Evolutionary conservation across 768 basidiomycete genomes (phyloP), one percentile per base, ranked within the genome.

Genomic region (Lanmaoa pseudosensibilis): DNA sequence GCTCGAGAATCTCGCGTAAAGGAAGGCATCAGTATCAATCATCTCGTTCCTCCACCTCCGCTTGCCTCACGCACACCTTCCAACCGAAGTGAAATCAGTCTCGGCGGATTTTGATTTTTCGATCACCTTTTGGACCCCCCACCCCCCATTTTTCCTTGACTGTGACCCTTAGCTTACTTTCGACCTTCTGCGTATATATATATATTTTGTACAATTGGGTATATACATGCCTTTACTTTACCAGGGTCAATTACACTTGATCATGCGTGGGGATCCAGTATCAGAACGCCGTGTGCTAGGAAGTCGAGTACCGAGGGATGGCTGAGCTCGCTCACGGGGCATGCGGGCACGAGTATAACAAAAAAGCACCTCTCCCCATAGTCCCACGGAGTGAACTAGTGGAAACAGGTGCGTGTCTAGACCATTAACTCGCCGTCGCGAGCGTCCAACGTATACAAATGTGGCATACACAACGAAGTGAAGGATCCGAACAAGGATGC

Each of bases 1-100:
- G 83, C 83, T 15, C 79, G 81, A 36, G 87, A 92, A 58, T 73
- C 62, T 7, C 69, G 72, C n/a, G 41, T 59, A 0, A 69, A 67
- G 52, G 78, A 78, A n/a, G 56, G 69, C 11, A 30, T 54, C 13
- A 46, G 27, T 2, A n/a, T 2, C 12, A 70, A 73, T 45, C 69
- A 72, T 25, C 71, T 78, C 39, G 49, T 59, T 9, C 74, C 73
- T 27, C 79, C 77, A 5, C 62, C 44, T 9, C 50, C 70, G 0
- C 59, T 65, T 15, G 56, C 61, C 50, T 69, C 76, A 16, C 70
- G 78, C 16, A 74, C 76, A 37, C 77, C 78, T 15, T 80, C 79
- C 43, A 79, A 79, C 59, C 69, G 76, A 5, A 80, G 78, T 52
- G 79, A 80, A 56, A 65, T 74, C 41, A 80, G 79, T 57, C 63